A percentile compares a stretch with the other conserved stretches of the same genome.
phyloP scores from a whole-genome alignment of 2,329 filamentous ascomycete genomes.

The Tolypocladium nubicola region DNA sequence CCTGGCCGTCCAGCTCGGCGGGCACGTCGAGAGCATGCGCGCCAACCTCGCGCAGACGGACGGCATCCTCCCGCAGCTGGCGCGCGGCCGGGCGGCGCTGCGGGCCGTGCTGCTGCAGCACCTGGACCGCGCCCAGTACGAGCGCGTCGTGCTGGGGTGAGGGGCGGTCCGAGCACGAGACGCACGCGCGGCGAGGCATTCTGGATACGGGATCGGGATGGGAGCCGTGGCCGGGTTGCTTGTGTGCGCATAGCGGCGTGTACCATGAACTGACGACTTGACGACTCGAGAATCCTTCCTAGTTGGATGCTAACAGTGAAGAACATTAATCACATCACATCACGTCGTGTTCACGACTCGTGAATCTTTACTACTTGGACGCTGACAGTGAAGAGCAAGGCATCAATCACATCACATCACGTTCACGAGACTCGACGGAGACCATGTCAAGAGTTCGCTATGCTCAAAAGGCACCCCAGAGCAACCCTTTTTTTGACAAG shows the following conservation, averaged over 20 bases:
- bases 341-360: background rate
- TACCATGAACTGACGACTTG: background rate
- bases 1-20: constrained; percentile 37
- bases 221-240: background rate
- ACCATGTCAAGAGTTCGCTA: background rate
- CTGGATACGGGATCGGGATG: background rate
- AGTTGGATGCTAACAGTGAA: background rate
- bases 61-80: constrained; percentile 38
- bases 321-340: background rate
- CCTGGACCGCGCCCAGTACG: constrained; percentile 33
- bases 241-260: background rate
- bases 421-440: background rate
- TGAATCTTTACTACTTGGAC: background rate
- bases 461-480: background rate
- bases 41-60: constrained; percentile 44
- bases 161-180: background rate
- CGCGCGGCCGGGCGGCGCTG: constrained; percentile 35
- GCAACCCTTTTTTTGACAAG: background rate
- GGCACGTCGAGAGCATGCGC: constrained; percentile 45
- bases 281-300: background rate
- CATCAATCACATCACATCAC: background rate
- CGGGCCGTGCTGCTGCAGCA: constrained; percentile 36
- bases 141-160: constrained; percentile 34
- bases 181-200: background rate
- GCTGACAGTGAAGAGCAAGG: background rate